Percentiles rank a stretch among this genome's conserved stretches.
Evolutionary conservation across 1,284 basidiomycete species (phyloP).

Genomic region (Cutaneotrichosporon sp.): DNA sequence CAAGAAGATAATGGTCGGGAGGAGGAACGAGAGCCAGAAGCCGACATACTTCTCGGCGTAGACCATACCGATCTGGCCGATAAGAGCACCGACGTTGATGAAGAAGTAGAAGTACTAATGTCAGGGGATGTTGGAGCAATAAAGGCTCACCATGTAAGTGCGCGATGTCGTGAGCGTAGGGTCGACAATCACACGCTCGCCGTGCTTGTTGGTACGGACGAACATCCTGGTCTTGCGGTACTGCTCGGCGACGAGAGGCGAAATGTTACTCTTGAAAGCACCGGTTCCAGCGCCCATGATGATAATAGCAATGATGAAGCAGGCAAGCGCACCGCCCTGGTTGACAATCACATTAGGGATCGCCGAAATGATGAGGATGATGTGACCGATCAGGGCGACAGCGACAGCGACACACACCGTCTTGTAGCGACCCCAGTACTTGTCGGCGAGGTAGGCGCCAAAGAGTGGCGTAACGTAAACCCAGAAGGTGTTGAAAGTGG

Average conservation of each 20-base stretch:
- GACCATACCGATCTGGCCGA: conserved; percentile 41
- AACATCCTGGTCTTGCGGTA: conserved; percentile 43
- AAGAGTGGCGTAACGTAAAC: conserved; percentile 38
- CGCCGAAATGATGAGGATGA: conserved; percentile 46
- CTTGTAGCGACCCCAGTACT: conserved; percentile 69
- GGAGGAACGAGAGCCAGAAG: conserved; percentile 55
- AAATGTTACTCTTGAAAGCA: conserved; percentile 51
- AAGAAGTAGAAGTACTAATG: conserved; percentile 38
- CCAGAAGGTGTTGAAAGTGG: conserved; percentile 40
- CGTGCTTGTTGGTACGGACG: conserved; percentile 36
- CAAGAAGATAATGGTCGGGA: conserved; percentile 56
- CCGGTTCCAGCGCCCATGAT: conserved; percentile 48
- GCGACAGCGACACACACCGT: conserved; percentile 60
- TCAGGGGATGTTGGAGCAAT: neutral
- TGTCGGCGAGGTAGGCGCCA: conserved; percentile 61
- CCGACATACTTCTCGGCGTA: conserved; percentile 50
- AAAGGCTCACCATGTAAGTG: conserved; percentile 31
- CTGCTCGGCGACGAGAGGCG: conserved; percentile 52
- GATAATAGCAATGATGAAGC: conserved; percentile 52
- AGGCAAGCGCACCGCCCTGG: conserved; percentile 17
- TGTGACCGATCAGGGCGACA: conserved; percentile 44
- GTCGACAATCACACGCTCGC: conserved; percentile 52
- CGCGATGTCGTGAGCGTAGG: conserved; percentile 45
- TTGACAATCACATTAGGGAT: conserved; percentile 46
- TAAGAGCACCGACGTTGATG: conserved; percentile 53